Evolutionary conservation across 495 filamentous ascomycete genomes (phyloP), one percentile per base, ranked within the genome.

Genomic region (Opeltia flavorubescens): DNA sequence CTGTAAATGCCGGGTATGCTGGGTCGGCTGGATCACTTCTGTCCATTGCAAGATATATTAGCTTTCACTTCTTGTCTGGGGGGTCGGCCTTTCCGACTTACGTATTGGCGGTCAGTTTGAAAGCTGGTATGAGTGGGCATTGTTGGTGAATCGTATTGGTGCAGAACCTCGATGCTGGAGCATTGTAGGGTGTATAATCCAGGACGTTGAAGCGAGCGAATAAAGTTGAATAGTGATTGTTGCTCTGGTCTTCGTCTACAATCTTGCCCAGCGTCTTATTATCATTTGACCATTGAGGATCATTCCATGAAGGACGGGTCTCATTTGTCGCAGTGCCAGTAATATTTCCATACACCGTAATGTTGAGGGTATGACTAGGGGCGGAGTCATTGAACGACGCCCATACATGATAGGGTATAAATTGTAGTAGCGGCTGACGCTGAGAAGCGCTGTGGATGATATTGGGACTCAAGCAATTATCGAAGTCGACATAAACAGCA

Each of bases 331-430:
- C 59, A 13, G 65, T 66, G 6, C 91, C 91, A 23, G 80, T 80
- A 18, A 96, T 86, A 62, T 95, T 95, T 20, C 89, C 89, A 65
- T 86, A 95, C 18, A 94, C 77, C 1, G 80, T 94, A 24, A 95
- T 65, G 47, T 76, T 76, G 25, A 98, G 66, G 30, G 77, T 77
- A 56, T 87, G 76, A 42, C 71, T 74, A 9, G 75, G 58, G 47
- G 73, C 63, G 17, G 64, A 59, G 20, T 75, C 64, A 52, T 87
- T 72, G 65, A 93, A 94, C 11, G 62, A 64, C 47, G 84, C 93
- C 52, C 78, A 75, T 48, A 93, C 71, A 47, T 72, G 72, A 11
- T 77, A 53, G 1, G 91, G 89, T 7, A 77, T 68, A 62, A 88
- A 95, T 67, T 98, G 93, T n/a, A 96, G 68, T 41, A 41, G 38